Evolutionary conservation across 1,284 basidiomycete genomes (phyloP).

Genomic region (Puccinia hordei): DNA sequence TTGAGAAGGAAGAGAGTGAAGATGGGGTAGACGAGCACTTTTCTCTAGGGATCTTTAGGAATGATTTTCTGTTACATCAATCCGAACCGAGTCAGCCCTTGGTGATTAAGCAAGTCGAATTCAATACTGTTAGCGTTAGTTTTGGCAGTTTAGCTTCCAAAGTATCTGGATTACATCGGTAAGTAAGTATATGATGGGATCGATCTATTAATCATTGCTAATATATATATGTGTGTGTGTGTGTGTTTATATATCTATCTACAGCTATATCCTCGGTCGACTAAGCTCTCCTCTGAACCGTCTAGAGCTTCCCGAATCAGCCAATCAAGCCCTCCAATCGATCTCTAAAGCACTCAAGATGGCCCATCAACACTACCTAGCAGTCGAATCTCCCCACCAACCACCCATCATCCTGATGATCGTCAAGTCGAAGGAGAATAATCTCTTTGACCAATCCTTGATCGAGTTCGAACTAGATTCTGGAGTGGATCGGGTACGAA

Average conservation of each 20-base stretch:
- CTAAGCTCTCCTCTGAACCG: too few relatives aligned
- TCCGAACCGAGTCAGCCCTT: constrained; percentile 56
- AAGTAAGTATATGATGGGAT: constrained; percentile 52
- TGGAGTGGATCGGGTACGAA: constrained; percentile 62
- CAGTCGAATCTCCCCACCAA: background rate
- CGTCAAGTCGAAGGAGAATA: constrained; percentile 85
- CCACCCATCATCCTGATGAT: constrained; percentile 74
- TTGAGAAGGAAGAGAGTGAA: constrained; percentile 71
- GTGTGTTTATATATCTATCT: too few relatives aligned
- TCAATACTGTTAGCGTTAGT: constrained; percentile 93
- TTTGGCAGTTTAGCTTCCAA: constrained; percentile 81
- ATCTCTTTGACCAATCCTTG: constrained; percentile 89
- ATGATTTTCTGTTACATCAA: constrained; percentile 88
- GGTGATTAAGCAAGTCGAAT: constrained; percentile 90
- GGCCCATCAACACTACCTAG: constrained; percentile 31
- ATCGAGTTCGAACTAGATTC: constrained; percentile 80
- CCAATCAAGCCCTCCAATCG: constrained; percentile 22
- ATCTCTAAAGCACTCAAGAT: constrained; percentile 7
- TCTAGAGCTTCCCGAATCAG: constrained; percentile 19
- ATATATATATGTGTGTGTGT: too few relatives aligned
- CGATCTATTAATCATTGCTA: background rate
- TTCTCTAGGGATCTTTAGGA: constrained; percentile 89
- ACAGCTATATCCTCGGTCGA: constrained; percentile 31
- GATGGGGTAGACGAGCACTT: constrained; percentile 62
- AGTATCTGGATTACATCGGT: constrained; percentile 77